A percentile compares a stretch with the other conserved stretches of the same genome.
Conservation (phyloP, 257 asterid genomes). For the Phtheirospermum japonicum region DNA sequence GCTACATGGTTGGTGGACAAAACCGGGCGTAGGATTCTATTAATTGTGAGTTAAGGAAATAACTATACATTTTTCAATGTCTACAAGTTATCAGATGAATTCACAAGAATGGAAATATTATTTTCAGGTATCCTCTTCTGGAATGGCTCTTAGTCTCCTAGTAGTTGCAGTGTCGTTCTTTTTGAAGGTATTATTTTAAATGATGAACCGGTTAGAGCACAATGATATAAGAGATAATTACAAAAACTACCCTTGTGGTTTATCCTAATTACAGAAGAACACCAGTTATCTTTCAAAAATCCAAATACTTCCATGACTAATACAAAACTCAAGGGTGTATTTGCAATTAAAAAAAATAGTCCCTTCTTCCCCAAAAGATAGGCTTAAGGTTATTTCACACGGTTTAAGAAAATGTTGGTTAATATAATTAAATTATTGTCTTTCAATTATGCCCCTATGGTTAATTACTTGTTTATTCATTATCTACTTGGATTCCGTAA, state of each 20-base stretch:
- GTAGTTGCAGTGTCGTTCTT: slow-evolving; percentile 77
- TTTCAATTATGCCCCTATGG: too few relatives aligned
- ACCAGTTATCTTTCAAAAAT: too few relatives aligned
- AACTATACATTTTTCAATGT: background rate
- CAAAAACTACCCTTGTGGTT: background rate
- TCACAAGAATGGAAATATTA: slow-evolving; percentile 19
- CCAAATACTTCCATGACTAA: too few relatives aligned
- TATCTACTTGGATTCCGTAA: too few relatives aligned
- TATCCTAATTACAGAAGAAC: too few relatives aligned
- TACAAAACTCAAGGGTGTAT: too few relatives aligned
- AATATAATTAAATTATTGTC: too few relatives aligned
- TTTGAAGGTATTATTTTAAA: slow-evolving; percentile 57
- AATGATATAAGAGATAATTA: background rate
- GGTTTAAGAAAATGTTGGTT: too few relatives aligned
- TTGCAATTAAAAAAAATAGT: too few relatives aligned
- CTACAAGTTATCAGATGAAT: slow-evolving; percentile 15
- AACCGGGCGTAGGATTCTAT: slow-evolving; percentile 89
- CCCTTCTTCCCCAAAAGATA: too few relatives aligned
- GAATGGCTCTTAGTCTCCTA: slow-evolving; percentile 84
- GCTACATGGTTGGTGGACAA: slow-evolving; percentile 94
- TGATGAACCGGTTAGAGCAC: background rate
- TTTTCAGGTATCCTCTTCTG: slow-evolving; percentile 76
- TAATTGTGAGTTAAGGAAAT: slow-evolving; percentile 59
- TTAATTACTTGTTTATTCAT: too few relatives aligned
- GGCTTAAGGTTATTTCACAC: too few relatives aligned